Percentiles rank a stretch among this genome's conserved stretches.
Evolutionary conservation across 2,329 filamentous ascomycete genomes (phyloP).

Genomic region (Fusarium sublunatum): DNA sequence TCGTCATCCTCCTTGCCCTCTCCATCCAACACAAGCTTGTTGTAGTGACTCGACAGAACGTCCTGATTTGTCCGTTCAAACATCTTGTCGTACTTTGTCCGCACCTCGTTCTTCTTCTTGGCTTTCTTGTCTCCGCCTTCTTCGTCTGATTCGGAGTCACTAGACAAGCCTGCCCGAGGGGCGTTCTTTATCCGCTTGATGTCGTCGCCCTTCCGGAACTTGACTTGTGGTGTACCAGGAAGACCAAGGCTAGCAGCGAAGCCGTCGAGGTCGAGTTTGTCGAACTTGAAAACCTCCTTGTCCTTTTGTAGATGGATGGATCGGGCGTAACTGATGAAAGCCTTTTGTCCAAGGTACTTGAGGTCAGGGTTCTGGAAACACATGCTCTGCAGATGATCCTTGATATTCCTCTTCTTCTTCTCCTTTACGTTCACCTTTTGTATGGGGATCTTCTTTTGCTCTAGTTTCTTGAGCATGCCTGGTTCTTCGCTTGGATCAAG

Average conservation of each 20-base stretch:
- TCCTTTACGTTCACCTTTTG: slow-evolving; percentile 86
- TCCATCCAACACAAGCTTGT: slow-evolving; percentile 79
- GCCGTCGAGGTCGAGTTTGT: slow-evolving; percentile 84
- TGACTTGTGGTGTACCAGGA: slow-evolving; percentile 91
- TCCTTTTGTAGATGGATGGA: slow-evolving; percentile 90
- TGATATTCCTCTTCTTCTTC: slow-evolving; percentile 89
- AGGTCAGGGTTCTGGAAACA: slow-evolving; percentile 94
- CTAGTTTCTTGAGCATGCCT: slow-evolving; percentile 87
- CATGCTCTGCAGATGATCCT: slow-evolving; percentile 89
- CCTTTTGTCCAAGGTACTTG: slow-evolving; percentile 96
- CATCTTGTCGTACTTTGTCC: slow-evolving; percentile 98
- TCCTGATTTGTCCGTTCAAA: slow-evolving; percentile 97
- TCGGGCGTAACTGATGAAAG: slow-evolving; percentile 89
- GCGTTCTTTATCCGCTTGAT: slow-evolving; percentile 90
- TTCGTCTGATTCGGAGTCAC: slow-evolving; percentile 66
- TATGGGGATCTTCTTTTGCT: slow-evolving; percentile 90
- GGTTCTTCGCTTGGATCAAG: slow-evolving; percentile 91
- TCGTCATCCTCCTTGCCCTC: slow-evolving; percentile 62
- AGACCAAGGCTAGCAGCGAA: slow-evolving; percentile 88
- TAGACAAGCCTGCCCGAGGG: slow-evolving; percentile 74
- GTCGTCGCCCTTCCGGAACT: slow-evolving; percentile 90
- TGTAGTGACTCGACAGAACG: slow-evolving; percentile 92
- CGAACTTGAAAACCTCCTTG: slow-evolving; percentile 89
- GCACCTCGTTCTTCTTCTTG: slow-evolving; percentile 77
- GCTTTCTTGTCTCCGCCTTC: slow-evolving; percentile 64